These are phyloP conservation scores for Tetracladium maxilliforme DNA, from an alignment of 2,329 filamentous ascomycete species.

Conservation along the genomic window DNA sequence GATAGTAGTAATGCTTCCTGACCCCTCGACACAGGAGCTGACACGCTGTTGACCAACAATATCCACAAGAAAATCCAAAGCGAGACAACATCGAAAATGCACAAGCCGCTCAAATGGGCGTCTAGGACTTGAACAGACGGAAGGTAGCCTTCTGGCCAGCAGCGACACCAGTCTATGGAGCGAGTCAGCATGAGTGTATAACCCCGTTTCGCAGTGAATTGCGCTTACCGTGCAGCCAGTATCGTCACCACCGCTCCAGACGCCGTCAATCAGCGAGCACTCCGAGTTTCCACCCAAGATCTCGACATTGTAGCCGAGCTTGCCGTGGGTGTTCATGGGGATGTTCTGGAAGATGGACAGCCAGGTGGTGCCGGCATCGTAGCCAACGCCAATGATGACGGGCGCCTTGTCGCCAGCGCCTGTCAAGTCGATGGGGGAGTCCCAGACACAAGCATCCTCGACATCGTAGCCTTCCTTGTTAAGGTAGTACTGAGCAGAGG, in stretches of 20 bases:
- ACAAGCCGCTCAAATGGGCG: too few species aligned
- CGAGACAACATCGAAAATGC: too few species aligned
- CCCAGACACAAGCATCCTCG: slow-evolving; percentile 67
- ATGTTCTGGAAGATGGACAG: slow-evolving; percentile 74
- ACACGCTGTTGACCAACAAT: too few species aligned
- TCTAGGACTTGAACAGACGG: too few species aligned
- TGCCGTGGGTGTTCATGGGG: slow-evolving; percentile 50
- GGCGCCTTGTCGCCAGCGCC: slow-evolving; percentile 75
- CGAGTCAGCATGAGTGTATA: too few species aligned
- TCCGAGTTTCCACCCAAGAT: slow-evolving; percentile 66
- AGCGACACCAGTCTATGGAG: too few species aligned
- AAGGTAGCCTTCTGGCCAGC: too few species aligned
- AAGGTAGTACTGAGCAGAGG: slow-evolving; percentile 93
- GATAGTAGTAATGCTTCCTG: too few species aligned
- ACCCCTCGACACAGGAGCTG: too few species aligned
- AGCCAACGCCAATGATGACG: slow-evolving; percentile 70
- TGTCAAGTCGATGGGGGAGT: slow-evolving; percentile 21
- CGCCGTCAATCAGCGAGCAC: slow-evolving; percentile 53
- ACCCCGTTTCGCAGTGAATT: too few species aligned
- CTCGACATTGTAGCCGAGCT: slow-evolving; percentile 66
- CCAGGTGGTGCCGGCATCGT: slow-evolving; percentile 53
- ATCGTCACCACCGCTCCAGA: slow-evolving; percentile 41
- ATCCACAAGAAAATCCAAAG: too few species aligned
- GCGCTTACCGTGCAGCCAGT: slow-evolving; percentile 70
- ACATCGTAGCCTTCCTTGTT: slow-evolving; percentile 62